A percentile compares a stretch with the other conserved stretches of the same genome.
phyloP scores from a whole-genome alignment of 2,329 filamentous ascomycete species.

The Aspergillus neotritici region DNA sequence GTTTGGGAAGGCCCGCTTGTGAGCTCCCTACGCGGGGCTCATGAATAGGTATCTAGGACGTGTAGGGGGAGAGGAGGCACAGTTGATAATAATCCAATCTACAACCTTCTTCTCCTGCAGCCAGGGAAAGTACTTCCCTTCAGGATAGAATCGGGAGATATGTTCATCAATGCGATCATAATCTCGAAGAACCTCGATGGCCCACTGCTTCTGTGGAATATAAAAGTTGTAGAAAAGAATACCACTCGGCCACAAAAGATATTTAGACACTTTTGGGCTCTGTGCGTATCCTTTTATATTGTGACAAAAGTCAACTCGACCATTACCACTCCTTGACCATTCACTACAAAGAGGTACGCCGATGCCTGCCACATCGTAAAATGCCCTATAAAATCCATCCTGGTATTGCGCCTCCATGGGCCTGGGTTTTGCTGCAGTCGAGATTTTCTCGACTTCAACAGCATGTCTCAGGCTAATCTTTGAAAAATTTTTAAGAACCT shows the following conservation, averaged over 20 bases:
- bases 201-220: conserved; percentile 11
- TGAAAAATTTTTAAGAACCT: conserved; percentile 3
- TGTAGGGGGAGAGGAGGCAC: conserved; percentile 1
- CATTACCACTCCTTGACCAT: conserved; percentile 10
- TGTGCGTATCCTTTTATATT: too few relatives aligned
- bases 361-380: conserved; percentile 5
- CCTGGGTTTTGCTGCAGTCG: conserved; percentile 5
- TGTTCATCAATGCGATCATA: conserved; percentile 9
- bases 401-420: conserved; percentile 12
- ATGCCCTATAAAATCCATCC: conserved; percentile 11
- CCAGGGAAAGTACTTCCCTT: conserved; percentile 5
- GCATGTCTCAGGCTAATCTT: conserved; percentile 3
- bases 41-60: too few relatives aligned
- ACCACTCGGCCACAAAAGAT: too few relatives aligned
- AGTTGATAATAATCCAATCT: conserved; percentile 11
- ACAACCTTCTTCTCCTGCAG: conserved; percentile 1
- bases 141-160: conserved; percentile 2
- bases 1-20: too few relatives aligned
- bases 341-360: conserved; percentile 11
- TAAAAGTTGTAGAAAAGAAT: background rate
- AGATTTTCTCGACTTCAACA: conserved; percentile 6
- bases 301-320: conserved; percentile 12
- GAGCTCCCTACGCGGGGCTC: too few relatives aligned
- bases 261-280: too few relatives aligned
- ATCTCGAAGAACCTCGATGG: conserved; percentile 4